phyloP scores from a whole-genome alignment of 352 stramenopile species.

The Elongisporangium anandrum region DNA sequence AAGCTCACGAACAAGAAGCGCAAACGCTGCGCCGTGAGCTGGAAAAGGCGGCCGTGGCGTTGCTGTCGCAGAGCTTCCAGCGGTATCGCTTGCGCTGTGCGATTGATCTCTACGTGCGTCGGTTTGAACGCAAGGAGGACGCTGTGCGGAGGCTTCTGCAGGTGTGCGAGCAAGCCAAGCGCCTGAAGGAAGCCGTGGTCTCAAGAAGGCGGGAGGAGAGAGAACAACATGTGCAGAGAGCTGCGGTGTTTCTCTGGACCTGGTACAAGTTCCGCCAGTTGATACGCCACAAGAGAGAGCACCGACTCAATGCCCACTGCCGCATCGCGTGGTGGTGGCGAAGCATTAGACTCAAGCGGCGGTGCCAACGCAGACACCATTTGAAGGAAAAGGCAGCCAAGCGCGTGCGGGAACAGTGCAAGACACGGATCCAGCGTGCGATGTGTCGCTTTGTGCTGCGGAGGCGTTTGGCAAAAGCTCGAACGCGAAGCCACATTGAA shows the following conservation, averaged over 20 bases:
- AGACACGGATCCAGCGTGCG: neutral
- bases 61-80: constrained; percentile 2
- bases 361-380: neutral
- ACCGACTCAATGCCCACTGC: neutral
- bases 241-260: neutral
- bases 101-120: constrained; percentile 15
- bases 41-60: neutral
- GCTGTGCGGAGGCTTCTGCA: constrained; percentile 8
- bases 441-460: neutral
- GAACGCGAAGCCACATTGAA: neutral
- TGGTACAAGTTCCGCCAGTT: neutral
- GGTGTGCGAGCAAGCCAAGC: constrained; percentile 8
- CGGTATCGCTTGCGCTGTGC: constrained; percentile 5
- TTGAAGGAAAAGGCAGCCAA: neutral
- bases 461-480: neutral
- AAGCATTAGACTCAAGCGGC: neutral
- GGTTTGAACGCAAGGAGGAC: constrained; percentile 8
- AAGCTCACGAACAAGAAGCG: constrained; percentile 1
- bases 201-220: neutral
- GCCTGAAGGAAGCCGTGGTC: constrained; percentile 1
- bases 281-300: neutral
- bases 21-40: constrained; percentile 6
- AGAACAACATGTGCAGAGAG: neutral
- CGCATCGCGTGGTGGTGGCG: constrained; percentile 5
- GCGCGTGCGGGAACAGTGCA: neutral